A percentile compares a stretch with the other conserved stretches of the same genome.
phyloP scores from a whole-genome alignment of 2,329 filamentous ascomycete species.

The Trichoderma sp. region DNA sequence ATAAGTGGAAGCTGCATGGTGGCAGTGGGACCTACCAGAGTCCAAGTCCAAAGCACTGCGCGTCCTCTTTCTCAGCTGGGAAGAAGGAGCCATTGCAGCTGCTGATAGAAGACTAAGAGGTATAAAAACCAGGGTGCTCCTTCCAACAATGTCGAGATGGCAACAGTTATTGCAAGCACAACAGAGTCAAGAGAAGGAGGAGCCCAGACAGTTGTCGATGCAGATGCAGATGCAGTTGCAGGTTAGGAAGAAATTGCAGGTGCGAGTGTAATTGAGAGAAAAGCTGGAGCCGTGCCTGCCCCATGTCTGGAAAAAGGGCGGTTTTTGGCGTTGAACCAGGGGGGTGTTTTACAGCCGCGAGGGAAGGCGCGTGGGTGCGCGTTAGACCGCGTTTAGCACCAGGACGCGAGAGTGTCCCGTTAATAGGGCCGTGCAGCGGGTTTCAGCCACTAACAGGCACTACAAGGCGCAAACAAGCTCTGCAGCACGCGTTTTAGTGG shows the following conservation, averaged over 20 bases:
- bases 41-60: slow-evolving; percentile 33
- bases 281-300: slow-evolving; percentile 5
- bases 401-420: not conserved
- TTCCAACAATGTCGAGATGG: slow-evolving; percentile 21
- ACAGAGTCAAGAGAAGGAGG: not conserved
- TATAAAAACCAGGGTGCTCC: slow-evolving; percentile 23
- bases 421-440: not conserved
- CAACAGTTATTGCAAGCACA: not conserved
- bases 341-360: not conserved
- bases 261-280: slow-evolving; percentile 17
- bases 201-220: not conserved
- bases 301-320: slow-evolving; percentile 9
- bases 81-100: slow-evolving; percentile 33
- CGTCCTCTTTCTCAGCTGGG: slow-evolving; percentile 39
- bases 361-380: slow-evolving; percentile 23
- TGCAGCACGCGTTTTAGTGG: not conserved
- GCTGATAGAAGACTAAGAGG: not conserved
- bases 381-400: slow-evolving; percentile 19
- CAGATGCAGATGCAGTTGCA: not conserved
- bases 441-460: not conserved
- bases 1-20: not conserved
- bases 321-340: slow-evolving; percentile 19
- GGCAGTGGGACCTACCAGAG: slow-evolving; percentile 31
- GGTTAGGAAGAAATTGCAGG: slow-evolving; percentile 8
- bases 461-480: not conserved